Base-by-base conservation (phyloP, 164 flowering plant genomes). In the Echeveria elegans region DNA sequence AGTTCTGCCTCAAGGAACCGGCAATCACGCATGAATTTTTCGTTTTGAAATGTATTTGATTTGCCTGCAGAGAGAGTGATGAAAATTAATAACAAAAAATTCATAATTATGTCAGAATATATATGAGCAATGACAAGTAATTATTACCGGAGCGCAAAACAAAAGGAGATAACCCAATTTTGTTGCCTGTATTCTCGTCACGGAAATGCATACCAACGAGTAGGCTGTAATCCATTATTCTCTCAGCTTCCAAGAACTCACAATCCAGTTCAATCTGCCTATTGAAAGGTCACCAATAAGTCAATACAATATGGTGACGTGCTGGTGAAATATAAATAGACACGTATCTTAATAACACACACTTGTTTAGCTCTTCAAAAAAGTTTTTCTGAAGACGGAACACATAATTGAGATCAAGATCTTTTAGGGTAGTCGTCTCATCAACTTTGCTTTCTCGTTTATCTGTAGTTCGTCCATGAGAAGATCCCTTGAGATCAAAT, bases 151-250 rank as follows among this genome's bases (percentile, higher is more conserved):
- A 67, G 18, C 86, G 84, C 72, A 77, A 68, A 21, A 78, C 12
- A 69, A 78, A 82, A 58, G 97, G 92, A 6, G 90, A 88, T n/a
- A 84, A 70, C 28, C 88, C 89, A 71, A 84, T 81, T 67, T 84
- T 86, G 41, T 85, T 90, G 9, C 78, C 81, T 14, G 81, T 75
- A 53, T 82, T 74, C 63, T 81, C 85, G 72, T 91, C 90, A 40
- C 90, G 86, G 74, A 91, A 91, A 68, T 91, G 97, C 41, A 91
- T 74, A 61, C 97, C 97, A 65, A 91, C 92, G 73, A 91, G 74
- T 47, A 91, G 86, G 76, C 97, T 91, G 64, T 91, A 91, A 73
- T 91, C 97, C 97, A 91, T 91, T 34, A 91, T 89, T 70, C 82
- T 76, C 70, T 85, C 97, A 1, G 87, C 79, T 72, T 91, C 97